Evolutionary conservation across 768 basidiomycete genomes (phyloP), one percentile per base, ranked within the genome.

Genomic region (Boletus sensibilis): DNA sequence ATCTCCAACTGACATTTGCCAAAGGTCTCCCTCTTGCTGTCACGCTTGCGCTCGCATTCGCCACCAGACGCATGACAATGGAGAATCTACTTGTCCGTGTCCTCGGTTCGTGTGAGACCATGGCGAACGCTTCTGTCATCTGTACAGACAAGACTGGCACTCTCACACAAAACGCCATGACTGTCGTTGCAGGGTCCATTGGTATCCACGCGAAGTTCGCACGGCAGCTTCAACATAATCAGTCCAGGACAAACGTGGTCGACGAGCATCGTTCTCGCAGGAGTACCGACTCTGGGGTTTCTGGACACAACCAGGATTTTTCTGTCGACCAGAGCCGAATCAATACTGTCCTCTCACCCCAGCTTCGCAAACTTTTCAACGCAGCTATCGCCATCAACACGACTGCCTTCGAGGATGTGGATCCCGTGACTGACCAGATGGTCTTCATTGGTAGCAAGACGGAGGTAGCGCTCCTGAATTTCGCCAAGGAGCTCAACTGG

Each of bases 141-240:
- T 94, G 93, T 74, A 95, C 94, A 14, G 94, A 95, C 79, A 95
- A 96, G 76, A 96, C 94, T 2, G 96, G 96, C 37, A 98, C 96
- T 10, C 86, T 99, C 23, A 99, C 97, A 0, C 88, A 92, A 68
- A 98, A 98, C 75, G 76, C 76, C 62, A 99, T 99, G 97, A 85
- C 88, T 11, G 92, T 98, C 60, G 97, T 99, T 49, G 95, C 96
- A 21, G 95, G 95, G 38, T 94, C 94, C 12, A 77, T 98, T 48
- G 97, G 97, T 25, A 84, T 98, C 48, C 88, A 95, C 64, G 92
- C 87, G 66, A 98, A 98, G 74, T 98, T 98, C 61, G 96, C 95
- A 14, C 84, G 84, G 21, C 77, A 79, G 11, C 82, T 97, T 27
- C 78, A 84, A 56, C 84, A 89, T 44, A 92, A 94, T 68, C 76